Evolutionary conservation across 495 filamentous ascomycete species (phyloP), one percentile per base, ranked within the genome.

Genomic region (Neurospora intermedia): DNA sequence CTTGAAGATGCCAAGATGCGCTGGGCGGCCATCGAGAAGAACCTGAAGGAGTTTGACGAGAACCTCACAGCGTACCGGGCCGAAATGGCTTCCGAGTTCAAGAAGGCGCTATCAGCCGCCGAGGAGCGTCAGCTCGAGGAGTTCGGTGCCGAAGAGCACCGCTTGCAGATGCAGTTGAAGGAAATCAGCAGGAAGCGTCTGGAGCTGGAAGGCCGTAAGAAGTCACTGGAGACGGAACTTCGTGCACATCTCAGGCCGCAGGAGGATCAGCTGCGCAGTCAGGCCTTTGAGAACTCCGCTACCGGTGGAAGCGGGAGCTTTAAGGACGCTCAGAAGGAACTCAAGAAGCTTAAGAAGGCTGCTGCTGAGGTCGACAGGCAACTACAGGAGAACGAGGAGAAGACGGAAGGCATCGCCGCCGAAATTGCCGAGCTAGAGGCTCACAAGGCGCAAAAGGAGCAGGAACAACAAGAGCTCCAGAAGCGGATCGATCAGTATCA

Each of bases 71-170:
- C 91, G 0, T 91, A 94, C 76, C 88, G 94, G 77, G 86, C 88
- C 13, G 96, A 99, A 79, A 80, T 97, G 69, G 86, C 86, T 1
- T 92, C 94, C 5, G 90, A 94, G 18, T 98, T 98, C 85, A 97
- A 96, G 83, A 98, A 98, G 79, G 89, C 92, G 20, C 86, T 99
- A 35, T 92, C 91, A 20, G 85, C 86, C 11, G 89, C 90, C 35
- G 96, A 99, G 82, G 96, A 98, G 80, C 85, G 86, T 42, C 89
- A 88, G 75, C 85, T 99, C 4, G 93, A 96, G 74, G 84, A 84
- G 13, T 88, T 97, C 18, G 90, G 85, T 75, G 82, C 83, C 31
- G 84, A 86, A 0, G 89, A 93, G 20, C 91, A 94, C 75, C 89
- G 91, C 40, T 82, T 98, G 69, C 88, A 91, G 69, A 88, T 87